Evolutionary conservation across 352 stramenopile species (phyloP), one percentile per base, ranked within the genome.

Genomic region (Poterioochromonas sp.): DNA sequence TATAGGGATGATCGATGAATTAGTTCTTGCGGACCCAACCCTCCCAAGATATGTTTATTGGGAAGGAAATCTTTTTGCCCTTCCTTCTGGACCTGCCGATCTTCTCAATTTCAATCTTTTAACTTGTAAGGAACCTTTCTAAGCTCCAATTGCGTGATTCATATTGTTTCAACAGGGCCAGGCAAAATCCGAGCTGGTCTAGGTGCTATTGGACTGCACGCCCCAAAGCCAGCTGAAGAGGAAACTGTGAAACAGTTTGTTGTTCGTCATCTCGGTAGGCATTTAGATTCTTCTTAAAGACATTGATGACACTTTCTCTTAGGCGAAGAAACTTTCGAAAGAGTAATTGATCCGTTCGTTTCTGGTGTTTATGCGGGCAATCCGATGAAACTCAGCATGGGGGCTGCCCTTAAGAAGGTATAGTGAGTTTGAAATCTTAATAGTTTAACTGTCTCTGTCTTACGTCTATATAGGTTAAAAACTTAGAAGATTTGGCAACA

Each of bases 271-370:
- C 82, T 94, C 0, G 89, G 60, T 69, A 69, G 34, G 8, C 26
- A 29, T 32, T 32, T 32, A 62, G 26, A 62, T 22, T 29, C 8
- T 32, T 8, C 29, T 22, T 32, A 53, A 20, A 20, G 44, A 53
- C 8, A 22, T 22, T 32, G 29, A 62, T 62, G 8, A 62, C 8
- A 32, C 8, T 62, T 62, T 22, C 12, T 62, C 51, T 44, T 71
- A 54, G 65, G 89, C 60, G 79, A 86, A 63, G 88, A 94, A 82
- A 84, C 86, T 11, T 93, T 92, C 80, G 73, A 87, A 43, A 79
- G 86, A 53, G 83, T 87, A 37, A 92, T 94, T 77, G 89, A 94
- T 77, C 89, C 89, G 18, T 93, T 94, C 78, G 87, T 94, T 22
- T 88, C 82, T 18, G 89, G 89, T 26, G 87, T 94, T 0, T 94